Conservation (phyloP, 257 asterid genomes). For the Rehmannia glutinosa region DNA sequence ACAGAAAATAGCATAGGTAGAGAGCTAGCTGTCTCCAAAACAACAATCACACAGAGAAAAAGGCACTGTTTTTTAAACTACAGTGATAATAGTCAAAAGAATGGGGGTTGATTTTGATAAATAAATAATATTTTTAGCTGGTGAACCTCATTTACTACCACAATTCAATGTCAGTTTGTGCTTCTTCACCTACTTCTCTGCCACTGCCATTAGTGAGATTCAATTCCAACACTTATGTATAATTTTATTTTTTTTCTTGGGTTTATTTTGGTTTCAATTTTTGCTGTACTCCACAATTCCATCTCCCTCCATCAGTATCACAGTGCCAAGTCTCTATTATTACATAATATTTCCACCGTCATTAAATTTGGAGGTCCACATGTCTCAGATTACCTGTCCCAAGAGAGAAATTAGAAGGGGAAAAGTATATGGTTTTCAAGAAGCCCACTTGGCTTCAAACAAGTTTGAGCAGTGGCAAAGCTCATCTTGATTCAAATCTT, state of each 20-base stretch:
- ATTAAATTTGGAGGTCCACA: constrained; percentile 6
- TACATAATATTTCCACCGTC: not conserved
- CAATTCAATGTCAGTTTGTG: constrained; percentile 34
- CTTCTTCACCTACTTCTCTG: constrained; percentile 54
- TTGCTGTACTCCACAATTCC: not conserved
- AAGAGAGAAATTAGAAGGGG: too few species aligned
- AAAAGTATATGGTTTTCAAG: too few species aligned
- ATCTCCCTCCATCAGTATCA: not conserved
- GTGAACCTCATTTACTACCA: constrained; percentile 35
- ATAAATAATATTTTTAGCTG: not conserved
- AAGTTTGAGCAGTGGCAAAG: too few species aligned
- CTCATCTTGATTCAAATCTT: too few species aligned
- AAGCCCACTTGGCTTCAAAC: too few species aligned
- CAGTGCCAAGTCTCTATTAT: not conserved
- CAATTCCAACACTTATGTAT: constrained; percentile 16
- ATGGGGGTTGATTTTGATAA: too few species aligned
- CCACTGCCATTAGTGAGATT: constrained; percentile 34
- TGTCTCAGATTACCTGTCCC: not conserved
- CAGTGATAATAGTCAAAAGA: too few species aligned
- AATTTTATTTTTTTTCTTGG: not conserved
- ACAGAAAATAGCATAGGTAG: too few species aligned
- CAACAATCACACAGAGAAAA: too few species aligned
- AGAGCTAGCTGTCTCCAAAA: too few species aligned
- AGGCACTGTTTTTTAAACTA: too few species aligned
- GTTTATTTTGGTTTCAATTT: not conserved